Base-by-base conservation (phyloP, 177 flowering plant genomes). In the Tripterygium wilfordii region DNA sequence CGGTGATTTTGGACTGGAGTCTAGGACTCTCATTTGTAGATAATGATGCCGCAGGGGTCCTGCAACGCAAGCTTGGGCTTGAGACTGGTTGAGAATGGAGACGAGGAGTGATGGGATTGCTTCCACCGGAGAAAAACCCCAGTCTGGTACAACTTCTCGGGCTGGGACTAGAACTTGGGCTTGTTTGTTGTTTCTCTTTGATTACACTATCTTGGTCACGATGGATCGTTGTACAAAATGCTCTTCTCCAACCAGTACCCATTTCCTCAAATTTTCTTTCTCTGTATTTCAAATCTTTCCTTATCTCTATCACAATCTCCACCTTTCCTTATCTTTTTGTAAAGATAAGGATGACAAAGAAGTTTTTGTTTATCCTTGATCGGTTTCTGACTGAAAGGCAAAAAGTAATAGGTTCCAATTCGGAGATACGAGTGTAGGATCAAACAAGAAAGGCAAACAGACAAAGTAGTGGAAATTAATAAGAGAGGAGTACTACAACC, bases 191-290 rank as follows among this genome's bases (percentile, higher is more conserved):
- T 45, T 58, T 64, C 4, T 67, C 72, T 5, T 45, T 19, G 12
- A 35, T 23, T 2, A 26, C 23, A 18, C 48, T 16, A 15, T 56
- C 63, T 15, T 36, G n/a, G 28, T 71, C 72, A 43, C 58, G 28
- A 12, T 58, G 62, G 16, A 58, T 54, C 8, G 71, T 49, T 0
- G 72, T 64, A 60, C 76, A 71, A 47, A 71, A 67, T 5, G 76
- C 76, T 58, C 69, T 42, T 47, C 76, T 44, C 76, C 76, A 71
- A 38, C 76, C 69, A 7, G 69, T 63, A 15, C 69, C 72, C 76
- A 71, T 71, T 35, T 47, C 29, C 30, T 24, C n/a, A n/a, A n/a
- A n/a, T n/a, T n/a, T n/a, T n/a, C n/a, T n/a, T n/a, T n/a, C n/a
- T n/a, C n/a, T n/a, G n/a, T n/a, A n/a, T 16, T 29, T 27, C n/a